A percentile compares a stretch with the other conserved stretches of the same genome.
Evolutionary conservation across 768 basidiomycete species (phyloP).

Genomic region (Postia placenta): DNA sequence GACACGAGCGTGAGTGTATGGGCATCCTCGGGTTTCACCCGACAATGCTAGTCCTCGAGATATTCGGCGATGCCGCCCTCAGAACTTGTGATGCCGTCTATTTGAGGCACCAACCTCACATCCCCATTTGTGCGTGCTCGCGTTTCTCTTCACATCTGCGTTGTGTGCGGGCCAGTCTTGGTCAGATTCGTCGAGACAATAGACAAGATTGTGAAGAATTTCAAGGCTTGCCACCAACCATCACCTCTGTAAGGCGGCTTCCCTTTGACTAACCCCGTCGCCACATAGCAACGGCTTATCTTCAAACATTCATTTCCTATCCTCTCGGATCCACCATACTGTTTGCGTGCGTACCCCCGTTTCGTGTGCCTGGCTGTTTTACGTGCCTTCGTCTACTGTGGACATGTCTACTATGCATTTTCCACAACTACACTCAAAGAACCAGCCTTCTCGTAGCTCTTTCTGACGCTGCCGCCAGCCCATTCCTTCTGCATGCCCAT

Average conservation of each 20-base stretch:
- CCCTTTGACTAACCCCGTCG: background rate
- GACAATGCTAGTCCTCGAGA: no score
- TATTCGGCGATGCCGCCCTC: no score
- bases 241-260: background rate
- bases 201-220: no score
- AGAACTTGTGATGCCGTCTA: no score
- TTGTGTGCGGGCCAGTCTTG: no score
- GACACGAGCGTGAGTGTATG: no score
- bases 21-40: no score
- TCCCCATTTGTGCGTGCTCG: no score
- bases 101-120: no score
- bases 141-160: no score
- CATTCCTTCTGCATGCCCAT: conserved; percentile 36
- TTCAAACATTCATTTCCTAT: background rate
- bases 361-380: background rate
- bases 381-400: background rate
- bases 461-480: conserved; percentile 27
- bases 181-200: no score
- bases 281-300: background rate
- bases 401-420: conserved; percentile 30
- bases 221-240: no score
- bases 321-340: background rate
- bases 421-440: conserved; percentile 46
- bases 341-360: background rate
- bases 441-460: conserved; percentile 46